Evolutionary conservation across 495 filamentous ascomycete genomes (phyloP).

Genomic region (Hypoxylon perforatum): DNA sequence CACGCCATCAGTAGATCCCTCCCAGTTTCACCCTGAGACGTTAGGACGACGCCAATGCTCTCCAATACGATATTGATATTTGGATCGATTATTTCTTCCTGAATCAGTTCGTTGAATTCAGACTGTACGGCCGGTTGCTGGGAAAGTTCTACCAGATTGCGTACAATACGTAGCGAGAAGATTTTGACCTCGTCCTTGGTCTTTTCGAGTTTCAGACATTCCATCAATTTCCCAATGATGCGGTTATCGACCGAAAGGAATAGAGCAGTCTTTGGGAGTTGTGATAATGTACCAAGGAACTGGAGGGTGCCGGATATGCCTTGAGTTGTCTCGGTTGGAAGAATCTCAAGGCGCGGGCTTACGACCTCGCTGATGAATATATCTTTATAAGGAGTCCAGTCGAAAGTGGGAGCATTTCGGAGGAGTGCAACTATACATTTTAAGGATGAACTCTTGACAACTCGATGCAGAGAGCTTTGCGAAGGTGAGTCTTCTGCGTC

Average conservation of each 20-base stretch:
- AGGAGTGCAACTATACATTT: slow-evolving; percentile 85
- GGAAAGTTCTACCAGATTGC: slow-evolving; percentile 69
- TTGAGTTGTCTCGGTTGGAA: slow-evolving; percentile 88
- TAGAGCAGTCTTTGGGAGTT: slow-evolving; percentile 69
- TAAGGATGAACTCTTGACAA: slow-evolving; percentile 76
- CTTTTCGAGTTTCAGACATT: slow-evolving; percentile 76
- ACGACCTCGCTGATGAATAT: slow-evolving; percentile 79
- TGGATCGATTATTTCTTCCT: slow-evolving; percentile 70
- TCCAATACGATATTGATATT: slow-evolving; percentile 76
- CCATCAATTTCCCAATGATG: slow-evolving; percentile 74
- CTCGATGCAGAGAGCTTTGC: slow-evolving; percentile 70
- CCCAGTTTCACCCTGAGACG: slow-evolving; percentile 64
- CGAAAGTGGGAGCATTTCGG: slow-evolving; percentile 69
- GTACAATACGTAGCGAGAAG: slow-evolving; percentile 80
- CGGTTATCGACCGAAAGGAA: slow-evolving; percentile 74
- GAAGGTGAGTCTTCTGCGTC: slow-evolving; percentile 58
- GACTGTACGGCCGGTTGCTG: slow-evolving; percentile 60
- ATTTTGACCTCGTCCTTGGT: slow-evolving; percentile 89
- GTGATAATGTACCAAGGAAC: slow-evolving; percentile 83
- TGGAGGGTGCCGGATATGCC: slow-evolving; percentile 84
- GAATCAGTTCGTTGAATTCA: slow-evolving; percentile 70
- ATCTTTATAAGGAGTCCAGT: slow-evolving; percentile 77
- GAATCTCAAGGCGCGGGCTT: slow-evolving; percentile 77
- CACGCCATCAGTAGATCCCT: slow-evolving; percentile 78
- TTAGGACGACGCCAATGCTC: slow-evolving; percentile 73